Percentiles rank a stretch among this genome's conserved stretches.
Evolutionary conservation across 176 grass and related monocot species (phyloP).

Genomic region (Aegilops sharonensis): DNA sequence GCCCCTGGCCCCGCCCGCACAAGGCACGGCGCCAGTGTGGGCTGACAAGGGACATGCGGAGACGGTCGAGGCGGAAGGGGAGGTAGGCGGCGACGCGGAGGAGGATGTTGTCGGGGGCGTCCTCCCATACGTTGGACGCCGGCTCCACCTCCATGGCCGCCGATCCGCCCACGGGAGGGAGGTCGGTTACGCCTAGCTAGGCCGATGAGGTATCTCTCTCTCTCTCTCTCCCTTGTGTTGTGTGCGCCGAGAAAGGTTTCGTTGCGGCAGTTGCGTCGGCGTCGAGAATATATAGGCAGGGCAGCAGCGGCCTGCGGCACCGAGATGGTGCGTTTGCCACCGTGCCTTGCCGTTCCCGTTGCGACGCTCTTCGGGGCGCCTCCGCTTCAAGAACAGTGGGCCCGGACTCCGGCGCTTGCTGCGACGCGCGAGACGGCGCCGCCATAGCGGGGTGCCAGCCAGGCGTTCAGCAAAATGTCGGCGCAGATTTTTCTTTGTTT

Average conservation of each 20-base stretch:
- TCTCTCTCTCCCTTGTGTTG: background rate
- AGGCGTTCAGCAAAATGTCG: conserved; percentile 28
- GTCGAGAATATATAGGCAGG: conserved; percentile 14
- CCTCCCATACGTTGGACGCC: background rate
- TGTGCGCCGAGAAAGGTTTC: background rate
- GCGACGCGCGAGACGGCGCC: background rate
- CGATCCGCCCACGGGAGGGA: background rate
- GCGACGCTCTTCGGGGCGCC: background rate
- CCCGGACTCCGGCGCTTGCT: too few species aligned
- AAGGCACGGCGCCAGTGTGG: background rate
- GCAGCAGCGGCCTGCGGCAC: background rate
- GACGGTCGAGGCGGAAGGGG: conserved; percentile 25
- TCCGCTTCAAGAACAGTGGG: background rate
- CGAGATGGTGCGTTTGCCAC: background rate
- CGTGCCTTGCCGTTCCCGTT: too few species aligned
- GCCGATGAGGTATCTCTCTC: background rate
- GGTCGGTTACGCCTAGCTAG: background rate
- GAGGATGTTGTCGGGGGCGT: conserved; percentile 33
- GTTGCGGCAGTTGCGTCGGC: background rate
- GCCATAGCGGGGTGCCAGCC: background rate
- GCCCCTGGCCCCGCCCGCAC: background rate
- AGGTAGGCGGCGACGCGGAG: conserved; percentile 28
- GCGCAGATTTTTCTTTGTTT: too few species aligned
- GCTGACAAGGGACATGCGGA: conserved; percentile 33
- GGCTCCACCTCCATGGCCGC: background rate